phyloP scores from a whole-genome alignment of 1,284 basidiomycete species.

The Sporisorium exsertum region DNA sequence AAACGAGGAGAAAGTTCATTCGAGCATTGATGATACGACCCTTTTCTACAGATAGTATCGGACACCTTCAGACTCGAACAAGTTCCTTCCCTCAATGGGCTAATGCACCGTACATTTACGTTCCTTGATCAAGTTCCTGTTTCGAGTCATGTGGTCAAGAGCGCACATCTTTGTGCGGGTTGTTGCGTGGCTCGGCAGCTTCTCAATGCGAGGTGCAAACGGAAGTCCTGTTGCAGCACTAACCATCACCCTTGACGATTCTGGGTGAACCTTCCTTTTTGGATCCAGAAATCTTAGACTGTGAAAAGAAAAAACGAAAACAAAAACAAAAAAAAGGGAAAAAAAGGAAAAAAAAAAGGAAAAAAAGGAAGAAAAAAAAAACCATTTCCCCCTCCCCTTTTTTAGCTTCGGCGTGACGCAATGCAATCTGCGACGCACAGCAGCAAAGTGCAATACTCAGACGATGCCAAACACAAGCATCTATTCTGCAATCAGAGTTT shows the following conservation, averaged over 20 bases:
- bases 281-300: neutral
- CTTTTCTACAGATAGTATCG: slow-evolving; percentile 1
- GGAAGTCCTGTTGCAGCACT: neutral
- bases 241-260: slow-evolving; percentile 1
- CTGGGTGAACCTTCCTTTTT: neutral
- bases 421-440: neutral
- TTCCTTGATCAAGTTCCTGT: no score
- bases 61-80: no score
- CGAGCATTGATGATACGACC: no score
- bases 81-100: no score
- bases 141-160: no score
- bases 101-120: no score
- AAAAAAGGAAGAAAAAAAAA: neutral
- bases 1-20: neutral
- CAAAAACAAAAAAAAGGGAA: no score
- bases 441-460: neutral
- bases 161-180: no score
- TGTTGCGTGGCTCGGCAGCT: neutral
- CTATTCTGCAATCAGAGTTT: neutral
- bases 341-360: no score
- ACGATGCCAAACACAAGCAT: neutral
- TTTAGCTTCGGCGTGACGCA: neutral
- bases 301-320: no score
- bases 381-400: neutral
- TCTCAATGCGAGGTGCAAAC: no score